Evolutionary conservation across 371 early-diverging fungal genomes (phyloP).

Genomic region (Encephalitozoon hellem): DNA sequence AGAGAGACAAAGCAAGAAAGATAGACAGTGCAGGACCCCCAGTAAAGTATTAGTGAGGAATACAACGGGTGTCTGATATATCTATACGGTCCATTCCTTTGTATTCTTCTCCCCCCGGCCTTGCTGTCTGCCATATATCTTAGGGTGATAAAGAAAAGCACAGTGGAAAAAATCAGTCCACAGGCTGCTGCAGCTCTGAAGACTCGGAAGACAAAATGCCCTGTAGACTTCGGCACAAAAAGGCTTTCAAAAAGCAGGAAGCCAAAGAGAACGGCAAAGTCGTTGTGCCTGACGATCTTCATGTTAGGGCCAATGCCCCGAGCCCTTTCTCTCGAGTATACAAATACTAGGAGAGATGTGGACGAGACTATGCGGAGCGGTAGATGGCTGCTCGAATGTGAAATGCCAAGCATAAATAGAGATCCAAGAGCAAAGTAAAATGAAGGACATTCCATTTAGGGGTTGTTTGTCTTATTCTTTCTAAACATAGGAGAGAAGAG

Average conservation of each 20-base stretch:
- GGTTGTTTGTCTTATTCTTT: background rate
- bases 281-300: background rate
- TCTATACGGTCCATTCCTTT: background rate
- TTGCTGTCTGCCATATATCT: background rate
- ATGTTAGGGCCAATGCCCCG: background rate
- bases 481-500: background rate
- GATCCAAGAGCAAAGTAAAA: slow-evolving; percentile 8
- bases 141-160: background rate
- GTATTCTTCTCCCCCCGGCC: background rate
- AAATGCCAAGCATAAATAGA: background rate
- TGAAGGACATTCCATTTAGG: background rate
- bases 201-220: background rate
- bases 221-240: background rate
- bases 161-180: background rate
- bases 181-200: background rate
- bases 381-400: background rate
- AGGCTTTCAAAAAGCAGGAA: background rate
- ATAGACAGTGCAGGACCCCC: background rate
- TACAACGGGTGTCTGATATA: background rate
- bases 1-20: slow-evolving; percentile 1
- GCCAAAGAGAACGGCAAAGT: background rate
- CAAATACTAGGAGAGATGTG: background rate
- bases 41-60: background rate
- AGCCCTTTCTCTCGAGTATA: background rate
- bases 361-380: background rate